Evolutionary conservation across 495 filamentous ascomycete genomes (phyloP).

Genomic region (Lasiosphaeria hispida): DNA sequence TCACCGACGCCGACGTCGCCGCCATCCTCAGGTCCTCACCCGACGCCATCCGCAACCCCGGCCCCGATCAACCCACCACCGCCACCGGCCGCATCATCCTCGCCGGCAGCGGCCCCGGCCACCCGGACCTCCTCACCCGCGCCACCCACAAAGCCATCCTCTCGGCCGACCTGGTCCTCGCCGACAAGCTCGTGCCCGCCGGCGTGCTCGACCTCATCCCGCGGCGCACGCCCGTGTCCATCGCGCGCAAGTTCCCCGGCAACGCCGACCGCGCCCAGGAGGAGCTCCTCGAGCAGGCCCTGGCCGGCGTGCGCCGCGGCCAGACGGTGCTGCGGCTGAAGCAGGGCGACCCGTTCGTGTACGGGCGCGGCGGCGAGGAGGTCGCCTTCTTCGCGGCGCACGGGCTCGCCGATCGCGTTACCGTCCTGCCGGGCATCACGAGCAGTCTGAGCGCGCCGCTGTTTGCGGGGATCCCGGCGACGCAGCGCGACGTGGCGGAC

Average conservation of each 20-base stretch:
- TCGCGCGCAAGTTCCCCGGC: conserved; percentile 95
- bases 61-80: background rate
- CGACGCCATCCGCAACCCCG: background rate
- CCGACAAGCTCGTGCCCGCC: conserved; percentile 92
- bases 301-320: conserved; percentile 68
- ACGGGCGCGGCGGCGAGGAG: conserved; percentile 92
- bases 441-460: conserved; percentile 81
- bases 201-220: conserved; percentile 86
- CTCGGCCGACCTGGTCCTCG: conserved; percentile 80
- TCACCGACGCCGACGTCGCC: conserved; percentile 79
- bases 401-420: conserved; percentile 52
- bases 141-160: conserved; percentile 87
- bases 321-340: conserved; percentile 84
- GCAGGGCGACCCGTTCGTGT: conserved; percentile 95
- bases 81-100: conserved; percentile 70
- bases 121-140: conserved; percentile 84
- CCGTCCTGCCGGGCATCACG: conserved; percentile 87
- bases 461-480: conserved; percentile 83
- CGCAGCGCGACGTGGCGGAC: conserved; percentile 85
- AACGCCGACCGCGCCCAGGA: conserved; percentile 93
- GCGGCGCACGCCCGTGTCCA: conserved; percentile 82
- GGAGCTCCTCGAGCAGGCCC: conserved; percentile 79
- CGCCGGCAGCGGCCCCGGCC: conserved; percentile 88
- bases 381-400: conserved; percentile 75
- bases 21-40: conserved; percentile 62